Evolutionary conservation across 2,329 filamentous ascomycete genomes (phyloP).

Genomic region (Macrophomina tecta): DNA sequence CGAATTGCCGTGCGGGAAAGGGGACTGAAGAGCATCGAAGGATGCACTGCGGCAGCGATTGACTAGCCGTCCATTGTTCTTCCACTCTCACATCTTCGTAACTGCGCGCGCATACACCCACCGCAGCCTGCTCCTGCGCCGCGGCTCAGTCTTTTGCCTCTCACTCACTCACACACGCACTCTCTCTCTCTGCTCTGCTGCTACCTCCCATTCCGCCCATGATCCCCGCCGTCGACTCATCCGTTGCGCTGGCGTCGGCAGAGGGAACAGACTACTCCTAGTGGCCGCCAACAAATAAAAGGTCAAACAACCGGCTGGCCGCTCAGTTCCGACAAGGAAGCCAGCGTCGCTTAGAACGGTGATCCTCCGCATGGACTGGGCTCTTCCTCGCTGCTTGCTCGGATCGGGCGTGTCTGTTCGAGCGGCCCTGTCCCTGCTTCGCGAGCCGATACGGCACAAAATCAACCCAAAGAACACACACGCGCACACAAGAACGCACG

Average conservation of each 20-base stretch:
- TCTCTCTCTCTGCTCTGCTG: not conserved
- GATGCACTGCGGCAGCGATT: not conserved
- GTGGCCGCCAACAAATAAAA: not conserved
- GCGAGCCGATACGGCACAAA: not conserved
- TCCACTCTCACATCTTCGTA: too few species aligned
- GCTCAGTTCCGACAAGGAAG: not conserved
- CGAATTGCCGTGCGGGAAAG: constrained; percentile 7
- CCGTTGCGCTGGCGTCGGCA: not conserved
- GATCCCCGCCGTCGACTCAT: not conserved
- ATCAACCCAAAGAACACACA: not conserved
- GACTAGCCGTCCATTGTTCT: not conserved
- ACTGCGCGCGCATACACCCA: not conserved
- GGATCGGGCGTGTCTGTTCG: not conserved
- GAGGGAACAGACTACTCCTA: not conserved
- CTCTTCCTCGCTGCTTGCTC: not conserved
- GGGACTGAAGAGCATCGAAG: not conserved
- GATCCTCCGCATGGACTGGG: constrained; percentile 15
- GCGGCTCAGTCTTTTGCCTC: too few species aligned
- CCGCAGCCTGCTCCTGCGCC: not conserved
- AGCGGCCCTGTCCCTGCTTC: constrained; percentile 4
- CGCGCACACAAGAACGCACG: not conserved
- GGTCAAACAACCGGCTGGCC: not conserved
- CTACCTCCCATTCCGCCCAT: not conserved
- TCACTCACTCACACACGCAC: not conserved
- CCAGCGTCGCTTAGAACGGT: constrained; percentile 14